Evolutionary conservation across 176 grass and related monocot species (phyloP).

Genomic region (Aegilops tauschii): DNA sequence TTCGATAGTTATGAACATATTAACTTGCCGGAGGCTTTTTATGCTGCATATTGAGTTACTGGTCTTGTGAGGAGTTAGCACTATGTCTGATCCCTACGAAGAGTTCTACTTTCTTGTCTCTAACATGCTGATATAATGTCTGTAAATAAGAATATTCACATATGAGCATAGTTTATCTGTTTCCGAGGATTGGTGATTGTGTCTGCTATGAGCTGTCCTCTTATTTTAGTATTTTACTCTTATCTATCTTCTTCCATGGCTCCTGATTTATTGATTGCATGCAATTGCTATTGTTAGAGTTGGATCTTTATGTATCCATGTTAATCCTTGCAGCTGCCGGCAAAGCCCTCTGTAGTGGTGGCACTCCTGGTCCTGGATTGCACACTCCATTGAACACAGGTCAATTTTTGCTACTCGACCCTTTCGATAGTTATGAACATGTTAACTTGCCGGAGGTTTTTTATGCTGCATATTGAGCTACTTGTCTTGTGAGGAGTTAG

Average conservation of each 20-base stretch:
- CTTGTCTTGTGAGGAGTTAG: not conserved
- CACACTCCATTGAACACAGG: not conserved
- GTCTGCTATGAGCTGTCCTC: not conserved
- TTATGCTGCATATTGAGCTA: slow-evolving; percentile 12
- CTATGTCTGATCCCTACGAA: not conserved
- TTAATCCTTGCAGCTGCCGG: slow-evolving; percentile 8
- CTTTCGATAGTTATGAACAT: slow-evolving; percentile 1
- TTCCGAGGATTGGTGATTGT: slow-evolving; percentile 6
- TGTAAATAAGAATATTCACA: not conserved
- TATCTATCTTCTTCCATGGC: not conserved
- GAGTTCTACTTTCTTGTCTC: not conserved
- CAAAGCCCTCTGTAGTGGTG: slow-evolving; percentile 21
- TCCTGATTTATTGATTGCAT: not conserved
- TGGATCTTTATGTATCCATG: slow-evolving; percentile 19
- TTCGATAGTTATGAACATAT: slow-evolving; percentile 5
- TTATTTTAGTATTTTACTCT: slow-evolving; percentile 1
- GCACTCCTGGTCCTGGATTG: slow-evolving; percentile 13
- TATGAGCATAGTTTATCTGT: not conserved
- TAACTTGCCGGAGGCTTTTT: not conserved
- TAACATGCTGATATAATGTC: not conserved
- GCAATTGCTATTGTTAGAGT: slow-evolving; percentile 18
- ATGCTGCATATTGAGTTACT: slow-evolving; percentile 1
- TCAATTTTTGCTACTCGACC: slow-evolving; percentile 29
- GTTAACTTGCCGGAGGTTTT: not conserved
- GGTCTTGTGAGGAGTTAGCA: not conserved